These are phyloP conservation scores for Pyrrhoderma lamaoense DNA, from an alignment of 1,284 basidiomycete genomes.

Conservation along the genomic window DNA sequence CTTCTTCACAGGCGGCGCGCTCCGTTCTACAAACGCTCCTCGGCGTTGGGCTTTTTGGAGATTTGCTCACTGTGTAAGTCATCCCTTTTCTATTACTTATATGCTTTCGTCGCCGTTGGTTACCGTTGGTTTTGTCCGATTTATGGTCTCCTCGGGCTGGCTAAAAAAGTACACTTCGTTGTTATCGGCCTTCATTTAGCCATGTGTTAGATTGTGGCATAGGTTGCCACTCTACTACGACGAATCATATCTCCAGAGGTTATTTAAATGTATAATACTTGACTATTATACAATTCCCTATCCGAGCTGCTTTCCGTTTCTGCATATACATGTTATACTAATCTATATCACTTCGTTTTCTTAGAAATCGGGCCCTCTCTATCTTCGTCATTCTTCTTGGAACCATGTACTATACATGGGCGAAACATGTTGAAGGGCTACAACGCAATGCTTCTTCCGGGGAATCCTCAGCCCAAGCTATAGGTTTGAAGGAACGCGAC, in stretches of 20 bases:
- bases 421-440: conserved; percentile 15
- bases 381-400: conserved; percentile 56
- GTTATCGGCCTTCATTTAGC: too few species aligned
- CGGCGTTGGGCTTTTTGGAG: conserved; percentile 60
- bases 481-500: conserved; percentile 9
- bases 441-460: conserved; percentile 2
- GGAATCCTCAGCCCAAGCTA: neutral
- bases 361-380: conserved; percentile 54
- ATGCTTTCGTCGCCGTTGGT: neutral
- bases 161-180: too few species aligned
- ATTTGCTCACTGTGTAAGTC: conserved; percentile 56
- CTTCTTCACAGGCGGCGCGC: conserved; percentile 47
- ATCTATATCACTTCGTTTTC: too few species aligned
- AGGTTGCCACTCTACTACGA: too few species aligned
- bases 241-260: too few species aligned
- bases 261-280: too few species aligned
- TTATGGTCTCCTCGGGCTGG: neutral
- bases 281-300: too few species aligned
- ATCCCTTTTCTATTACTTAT: neutral
- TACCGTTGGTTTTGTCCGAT: too few species aligned
- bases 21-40: conserved; percentile 69
- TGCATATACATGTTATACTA: neutral
- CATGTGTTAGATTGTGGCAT: too few species aligned
- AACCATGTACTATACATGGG: conserved; percentile 37
- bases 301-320: too few species aligned